These are phyloP conservation scores for Oryza glaberrima DNA, from an alignment of 176 grass and related monocot species.

Conservation along the genomic window DNA sequence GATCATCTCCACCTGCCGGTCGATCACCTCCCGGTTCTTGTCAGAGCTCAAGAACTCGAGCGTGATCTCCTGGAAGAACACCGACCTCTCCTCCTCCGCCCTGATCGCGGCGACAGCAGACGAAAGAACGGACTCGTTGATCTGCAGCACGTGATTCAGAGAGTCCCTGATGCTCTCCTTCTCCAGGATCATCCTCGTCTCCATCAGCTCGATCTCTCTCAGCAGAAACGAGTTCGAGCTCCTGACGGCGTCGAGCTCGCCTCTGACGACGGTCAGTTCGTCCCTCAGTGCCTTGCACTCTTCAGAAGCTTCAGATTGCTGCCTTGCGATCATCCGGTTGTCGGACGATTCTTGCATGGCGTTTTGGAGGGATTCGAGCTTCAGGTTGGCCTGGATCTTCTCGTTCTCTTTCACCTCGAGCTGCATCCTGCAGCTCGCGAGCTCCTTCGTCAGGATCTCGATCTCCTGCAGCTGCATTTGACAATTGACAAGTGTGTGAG, in stretches of 20 bases:
- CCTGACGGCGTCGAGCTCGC: constrained; percentile 34
- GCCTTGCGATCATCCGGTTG: background rate
- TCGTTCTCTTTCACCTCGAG: constrained; percentile 44
- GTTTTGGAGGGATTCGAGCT: constrained; percentile 32
- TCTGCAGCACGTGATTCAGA: constrained; percentile 28
- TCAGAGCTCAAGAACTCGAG: constrained; percentile 25
- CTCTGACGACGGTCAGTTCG: constrained; percentile 28
- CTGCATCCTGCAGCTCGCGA: constrained; percentile 48
- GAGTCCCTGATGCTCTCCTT: constrained; percentile 29
- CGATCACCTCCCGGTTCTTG: constrained; percentile 16
- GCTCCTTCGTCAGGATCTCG: constrained; percentile 27
- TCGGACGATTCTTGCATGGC: constrained; percentile 27
- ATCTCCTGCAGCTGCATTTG: constrained; percentile 33
- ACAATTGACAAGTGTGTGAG: background rate
- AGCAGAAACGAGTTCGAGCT: constrained; percentile 22
- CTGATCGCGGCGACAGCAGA: constrained; percentile 41
- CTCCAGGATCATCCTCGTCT: constrained; percentile 27
- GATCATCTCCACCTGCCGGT: background rate
- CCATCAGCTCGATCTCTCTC: constrained; percentile 36
- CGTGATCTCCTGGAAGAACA: constrained; percentile 47
- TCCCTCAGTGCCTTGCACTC: constrained; percentile 40
- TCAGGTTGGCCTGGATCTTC: constrained; percentile 17
- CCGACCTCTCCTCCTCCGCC: constrained; percentile 56
- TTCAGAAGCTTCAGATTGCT: constrained; percentile 15
- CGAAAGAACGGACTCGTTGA: constrained; percentile 42